Conservation (phyloP, 2,329 filamentous ascomycete species). For the Xylariaceae sp. region DNA sequence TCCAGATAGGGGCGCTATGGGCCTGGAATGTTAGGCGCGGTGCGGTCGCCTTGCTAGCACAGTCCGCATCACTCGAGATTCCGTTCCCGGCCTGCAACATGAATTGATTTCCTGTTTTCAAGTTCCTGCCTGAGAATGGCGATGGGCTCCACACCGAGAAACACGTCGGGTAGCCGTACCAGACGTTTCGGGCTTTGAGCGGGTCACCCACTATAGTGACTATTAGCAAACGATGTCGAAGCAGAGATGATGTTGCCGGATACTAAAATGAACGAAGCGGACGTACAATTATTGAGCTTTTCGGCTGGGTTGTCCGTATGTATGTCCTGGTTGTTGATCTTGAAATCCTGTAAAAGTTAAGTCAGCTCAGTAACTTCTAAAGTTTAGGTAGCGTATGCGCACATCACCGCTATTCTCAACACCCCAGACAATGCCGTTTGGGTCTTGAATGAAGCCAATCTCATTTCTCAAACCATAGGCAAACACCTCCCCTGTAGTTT, state of each 20-base stretch:
- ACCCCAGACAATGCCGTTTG: constrained; percentile 50
- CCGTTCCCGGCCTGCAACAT: constrained; percentile 28
- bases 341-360: constrained; percentile 64
- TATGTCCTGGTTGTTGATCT: constrained; percentile 57
- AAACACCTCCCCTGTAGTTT: constrained; percentile 47
- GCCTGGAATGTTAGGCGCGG: constrained; percentile 62
- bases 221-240: not conserved
- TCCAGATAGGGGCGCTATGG: constrained; percentile 66
- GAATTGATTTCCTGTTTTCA: constrained; percentile 32
- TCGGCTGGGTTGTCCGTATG: constrained; percentile 68
- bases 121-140: constrained; percentile 39
- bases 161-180: constrained; percentile 67
- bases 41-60: constrained; percentile 26
- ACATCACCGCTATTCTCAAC: constrained; percentile 31
- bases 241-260: too few relatives aligned
- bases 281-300: constrained; percentile 65
- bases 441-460: constrained; percentile 63
- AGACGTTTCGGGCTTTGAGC: constrained; percentile 37
- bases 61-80: constrained; percentile 26
- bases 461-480: constrained; percentile 63
- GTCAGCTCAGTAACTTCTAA: constrained; percentile 1
- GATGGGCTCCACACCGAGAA: constrained; percentile 59
- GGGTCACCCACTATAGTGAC: constrained; percentile 38
- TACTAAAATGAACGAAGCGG: not conserved
- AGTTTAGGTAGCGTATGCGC: not conserved